Evolutionary conservation across 331 rosid genomes (phyloP).

Genomic region (Ulmus americana): DNA sequence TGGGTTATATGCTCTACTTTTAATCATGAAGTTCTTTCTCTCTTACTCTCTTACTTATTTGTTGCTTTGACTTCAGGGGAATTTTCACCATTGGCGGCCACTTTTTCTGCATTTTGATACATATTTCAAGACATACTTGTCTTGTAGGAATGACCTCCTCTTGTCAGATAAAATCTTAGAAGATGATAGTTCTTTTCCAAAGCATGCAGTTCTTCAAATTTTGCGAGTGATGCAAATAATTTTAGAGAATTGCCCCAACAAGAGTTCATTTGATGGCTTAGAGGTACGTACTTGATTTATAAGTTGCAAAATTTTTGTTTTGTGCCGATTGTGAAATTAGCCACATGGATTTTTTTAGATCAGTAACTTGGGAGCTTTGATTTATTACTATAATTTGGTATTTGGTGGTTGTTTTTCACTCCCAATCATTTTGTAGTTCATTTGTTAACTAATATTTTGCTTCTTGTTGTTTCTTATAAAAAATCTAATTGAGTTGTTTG

Average conservation of each 20-base stretch:
- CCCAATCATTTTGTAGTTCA: too few relatives aligned
- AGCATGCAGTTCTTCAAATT: constrained; percentile 81
- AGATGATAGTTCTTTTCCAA: constrained; percentile 81
- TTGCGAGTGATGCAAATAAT: constrained; percentile 89
- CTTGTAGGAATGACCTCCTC: constrained; percentile 81
- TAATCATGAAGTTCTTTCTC: constrained; percentile 4
- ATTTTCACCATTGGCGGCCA: constrained; percentile 98
- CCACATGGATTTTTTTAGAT: constrained; percentile 5
- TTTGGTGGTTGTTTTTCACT: background rate
- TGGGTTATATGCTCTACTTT: constrained; percentile 23
- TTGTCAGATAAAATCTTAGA: constrained; percentile 73
- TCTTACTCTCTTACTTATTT: constrained; percentile 16
- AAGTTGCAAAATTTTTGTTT: background rate
- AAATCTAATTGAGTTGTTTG: constrained; percentile 6
- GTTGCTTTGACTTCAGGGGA: constrained; percentile 60
- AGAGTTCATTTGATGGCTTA: constrained; percentile 87
- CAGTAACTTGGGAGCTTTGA: background rate
- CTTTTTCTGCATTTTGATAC: constrained; percentile 86
- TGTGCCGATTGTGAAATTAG: background rate
- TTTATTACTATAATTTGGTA: constrained; percentile 7
- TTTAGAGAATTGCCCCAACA: constrained; percentile 90
- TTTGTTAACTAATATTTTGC: too few relatives aligned
- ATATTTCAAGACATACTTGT: constrained; percentile 85
- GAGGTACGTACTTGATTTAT: constrained; percentile 52
- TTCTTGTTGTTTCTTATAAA: too few relatives aligned